Conservation (phyloP, 495 filamentous ascomycete species). For the Cercophora samala region DNA sequence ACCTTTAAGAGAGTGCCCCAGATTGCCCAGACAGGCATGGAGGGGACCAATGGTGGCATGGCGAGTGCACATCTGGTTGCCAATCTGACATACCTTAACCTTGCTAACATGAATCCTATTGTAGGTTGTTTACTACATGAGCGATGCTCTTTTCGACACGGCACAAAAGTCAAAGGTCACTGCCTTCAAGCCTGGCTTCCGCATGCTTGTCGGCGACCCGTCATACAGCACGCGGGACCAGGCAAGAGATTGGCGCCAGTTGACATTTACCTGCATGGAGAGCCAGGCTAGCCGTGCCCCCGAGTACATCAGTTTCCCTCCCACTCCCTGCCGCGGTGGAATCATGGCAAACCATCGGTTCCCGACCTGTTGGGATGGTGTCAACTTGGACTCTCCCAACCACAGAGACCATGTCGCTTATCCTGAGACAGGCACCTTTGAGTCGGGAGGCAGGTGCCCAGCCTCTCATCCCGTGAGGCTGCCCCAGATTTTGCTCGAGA, state of each 20-base stretch:
- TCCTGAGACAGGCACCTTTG: constrained; percentile 33
- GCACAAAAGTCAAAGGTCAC: constrained; percentile 44
- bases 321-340: constrained; percentile 32
- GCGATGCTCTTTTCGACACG: constrained; percentile 45
- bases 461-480: constrained; percentile 34
- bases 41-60: constrained; percentile 43
- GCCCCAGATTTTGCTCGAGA: constrained; percentile 42
- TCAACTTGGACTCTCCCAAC: constrained; percentile 34
- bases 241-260: constrained; percentile 37
- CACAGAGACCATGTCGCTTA: constrained; percentile 43
- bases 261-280: constrained; percentile 41
- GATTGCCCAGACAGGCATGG: constrained; percentile 32
- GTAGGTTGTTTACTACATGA: constrained; percentile 51
- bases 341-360: constrained; percentile 43
- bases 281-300: constrained; percentile 26
- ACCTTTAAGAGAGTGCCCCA: constrained; percentile 41
- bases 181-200: constrained; percentile 49
- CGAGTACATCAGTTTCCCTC: constrained; percentile 34
- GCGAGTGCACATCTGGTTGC: constrained; percentile 6
- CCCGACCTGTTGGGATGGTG: constrained; percentile 35
- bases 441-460: constrained; percentile 32
- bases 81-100: too few relatives aligned
- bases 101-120: background rate
- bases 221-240: constrained; percentile 32
- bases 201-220: constrained; percentile 42